Evolutionary conservation across 2,329 filamentous ascomycete genomes (phyloP), one percentile per base, ranked within the genome.

Genomic region (Penicillium sp.): DNA sequence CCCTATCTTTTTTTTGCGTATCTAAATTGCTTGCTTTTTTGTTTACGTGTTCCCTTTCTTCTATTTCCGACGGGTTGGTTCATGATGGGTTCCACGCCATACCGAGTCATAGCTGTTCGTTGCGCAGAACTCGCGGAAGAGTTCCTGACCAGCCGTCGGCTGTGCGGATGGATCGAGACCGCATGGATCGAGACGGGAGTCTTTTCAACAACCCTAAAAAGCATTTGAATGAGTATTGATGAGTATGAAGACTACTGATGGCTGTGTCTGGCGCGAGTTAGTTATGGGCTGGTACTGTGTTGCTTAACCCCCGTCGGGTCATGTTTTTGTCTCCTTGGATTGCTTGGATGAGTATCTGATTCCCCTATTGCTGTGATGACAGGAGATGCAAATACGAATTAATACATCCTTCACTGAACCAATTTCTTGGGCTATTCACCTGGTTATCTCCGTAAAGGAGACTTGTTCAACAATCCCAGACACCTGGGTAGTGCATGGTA

Each of bases 361-460:
- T 56, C 46, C 59, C 48, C 55, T 26, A 44, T 54, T 47, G 49
- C 57, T 59, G 46, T 51, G 52, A 55, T 43, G 44, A 61, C 29
- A 56, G 57, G 59, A 64, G 50, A 62, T 65, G 59, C 63, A 65
- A 61, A 61, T 64, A 63, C 59, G 59, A 65, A 55, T 45, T 64
- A 59, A 65, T 63, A 42, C 42, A 59, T 59, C 52, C 54, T 55
- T n/a, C 39, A 42, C 24, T 24, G 47, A 35, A 49, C 19, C 47
- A 49, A 49, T 26, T 16, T 2, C 7, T n/a, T 35, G 14, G 5
- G 14, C 19, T 49, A 14, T 21, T 29, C 3, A 29, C 45, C 21
- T 49, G 26, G 11, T 9, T 14, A 7, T 13, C 13, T n/a, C 14
- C 16, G 22, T 46, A 27, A 22, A 10, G 24, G 16, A 13, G 27